Evolutionary conservation across 2,329 filamentous ascomycete genomes (phyloP).

Genomic region (Ramichloridium luteum): DNA sequence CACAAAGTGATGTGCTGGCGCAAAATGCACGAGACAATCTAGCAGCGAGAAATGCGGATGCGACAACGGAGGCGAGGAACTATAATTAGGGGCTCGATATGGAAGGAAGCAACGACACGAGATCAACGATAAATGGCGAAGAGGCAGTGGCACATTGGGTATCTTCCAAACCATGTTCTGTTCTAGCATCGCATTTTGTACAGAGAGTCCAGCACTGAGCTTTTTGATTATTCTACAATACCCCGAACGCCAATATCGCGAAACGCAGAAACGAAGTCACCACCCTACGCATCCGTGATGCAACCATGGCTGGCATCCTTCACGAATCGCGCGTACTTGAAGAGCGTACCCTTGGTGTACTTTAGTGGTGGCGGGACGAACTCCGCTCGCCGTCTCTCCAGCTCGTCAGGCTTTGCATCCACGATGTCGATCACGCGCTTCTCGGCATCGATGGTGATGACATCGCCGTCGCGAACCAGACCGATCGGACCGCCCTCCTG

Average conservation of each 20-base stretch:
- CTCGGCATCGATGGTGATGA: conserved; percentile 71
- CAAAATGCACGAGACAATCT: conserved; percentile 56
- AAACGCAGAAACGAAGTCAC: too few relatives aligned
- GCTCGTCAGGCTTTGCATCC: conserved; percentile 52
- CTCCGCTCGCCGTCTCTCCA: conserved; percentile 38
- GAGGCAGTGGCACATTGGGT: too few relatives aligned
- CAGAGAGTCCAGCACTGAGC: too few relatives aligned
- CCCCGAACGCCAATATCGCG: too few relatives aligned
- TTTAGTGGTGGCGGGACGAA: conserved; percentile 44
- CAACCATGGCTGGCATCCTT: conserved; percentile 47
- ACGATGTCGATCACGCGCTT: conserved; percentile 51
- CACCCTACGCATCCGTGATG: conserved; percentile 42
- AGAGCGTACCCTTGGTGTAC: conserved; percentile 47
- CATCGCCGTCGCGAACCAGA: conserved; percentile 68
- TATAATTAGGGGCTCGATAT: conserved; percentile 30
- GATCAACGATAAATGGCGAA: too few relatives aligned
- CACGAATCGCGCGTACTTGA: conserved; percentile 46
- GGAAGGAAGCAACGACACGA: too few relatives aligned
- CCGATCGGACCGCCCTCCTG: conserved; percentile 76
- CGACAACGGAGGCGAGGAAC: conserved; percentile 42
- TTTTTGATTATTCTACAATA: too few relatives aligned
- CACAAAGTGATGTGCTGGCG: conserved; percentile 53
- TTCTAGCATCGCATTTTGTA: too few relatives aligned
- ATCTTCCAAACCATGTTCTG: too few relatives aligned
- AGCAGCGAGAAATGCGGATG: conserved; percentile 55